A percentile compares a stretch with the other conserved stretches of the same genome.
Evolutionary conservation across 2,329 filamentous ascomycete genomes (phyloP).

Genomic region (Penicillium capsulatum): DNA sequence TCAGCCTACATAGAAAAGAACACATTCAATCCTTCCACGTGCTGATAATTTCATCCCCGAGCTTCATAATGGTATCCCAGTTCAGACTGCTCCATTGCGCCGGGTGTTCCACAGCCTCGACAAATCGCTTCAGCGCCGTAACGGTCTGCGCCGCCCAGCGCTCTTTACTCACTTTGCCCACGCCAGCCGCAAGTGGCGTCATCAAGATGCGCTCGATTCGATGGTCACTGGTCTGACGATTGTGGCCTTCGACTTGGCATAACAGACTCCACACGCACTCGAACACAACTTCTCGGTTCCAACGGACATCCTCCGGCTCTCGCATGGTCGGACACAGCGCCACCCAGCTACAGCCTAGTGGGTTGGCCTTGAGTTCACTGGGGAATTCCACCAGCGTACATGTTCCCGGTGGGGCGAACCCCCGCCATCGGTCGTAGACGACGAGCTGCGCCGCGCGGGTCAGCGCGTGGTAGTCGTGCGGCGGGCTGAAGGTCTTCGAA

Average conservation of each 20-base stretch:
- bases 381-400: constrained; percentile 50
- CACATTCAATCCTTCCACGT: constrained; percentile 12
- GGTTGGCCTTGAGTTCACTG: constrained; percentile 37
- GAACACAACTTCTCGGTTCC: constrained; percentile 53
- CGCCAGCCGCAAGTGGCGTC: constrained; percentile 51
- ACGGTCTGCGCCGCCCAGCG: constrained; percentile 51
- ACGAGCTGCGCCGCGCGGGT: constrained; percentile 44
- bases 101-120: constrained; percentile 45
- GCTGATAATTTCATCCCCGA: constrained; percentile 20
- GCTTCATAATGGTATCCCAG: constrained; percentile 34
- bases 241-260: constrained; percentile 48
- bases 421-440: constrained; percentile 48
- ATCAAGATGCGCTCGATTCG: constrained; percentile 47
- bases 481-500: constrained; percentile 44
- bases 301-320: constrained; percentile 41
- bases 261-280: constrained; percentile 53
- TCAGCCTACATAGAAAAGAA: too few relatives aligned
- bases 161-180: constrained; percentile 44
- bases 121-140: constrained; percentile 51
- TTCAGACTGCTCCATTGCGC: constrained; percentile 42
- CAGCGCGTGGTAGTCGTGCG: constrained; percentile 46
- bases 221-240: constrained; percentile 27
- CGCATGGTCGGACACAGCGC: constrained; percentile 55
- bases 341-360: constrained; percentile 44
- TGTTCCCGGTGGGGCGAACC: constrained; percentile 50